Evolutionary conservation across 768 basidiomycete genomes (phyloP), one percentile per base, ranked within the genome.

Genomic region (Phanerodontia chrysosporium): DNA sequence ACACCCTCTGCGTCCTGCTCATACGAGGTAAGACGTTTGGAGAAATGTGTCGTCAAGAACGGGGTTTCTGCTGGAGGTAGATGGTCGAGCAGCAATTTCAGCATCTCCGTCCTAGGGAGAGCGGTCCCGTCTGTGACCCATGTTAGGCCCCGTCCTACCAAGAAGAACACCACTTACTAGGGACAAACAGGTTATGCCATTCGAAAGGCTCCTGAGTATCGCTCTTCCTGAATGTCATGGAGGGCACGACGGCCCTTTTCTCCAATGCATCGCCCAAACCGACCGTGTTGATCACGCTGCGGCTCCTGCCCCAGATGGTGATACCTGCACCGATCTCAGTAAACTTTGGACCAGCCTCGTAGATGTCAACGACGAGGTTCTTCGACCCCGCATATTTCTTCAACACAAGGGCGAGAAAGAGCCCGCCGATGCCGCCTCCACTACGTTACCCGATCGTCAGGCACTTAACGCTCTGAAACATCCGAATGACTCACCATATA

Each of bases 21-120:
- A 55, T 64, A 67, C 5, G 62, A 62, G 1, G 48, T 57, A 16
- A 69, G 32, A 1, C 62, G 62, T 55, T 68, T 70, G 6, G 42
- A 22, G 27, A 48, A 48, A 22, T 48, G 46, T 18, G 14, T 48
- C 7, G 46, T 48, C 46, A 48, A 22, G 18, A 48, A 48, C 6
- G 46, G 24, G 3, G 46, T 22, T 6, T 16, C 66, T 53, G 5
- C 46, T 24, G 46, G 46, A 3, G 46, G 24, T 5, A 48, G 46
- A 22, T 48, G 14, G 46, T 48, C 10, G 7, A 48, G 7, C 22
- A 48, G 24, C 6, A 48, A 18, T 18, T 48, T 24, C 22, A 48
- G 46, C 46, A 48, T 48, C 18, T 48, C 46, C 5, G 46, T 28
- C 4, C 46, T 5, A 3, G 46, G 46, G 18, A 48, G 46, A 24